phyloP scores from a whole-genome alignment of 208 protist genomes.

The Angomonas deanei region DNA sequence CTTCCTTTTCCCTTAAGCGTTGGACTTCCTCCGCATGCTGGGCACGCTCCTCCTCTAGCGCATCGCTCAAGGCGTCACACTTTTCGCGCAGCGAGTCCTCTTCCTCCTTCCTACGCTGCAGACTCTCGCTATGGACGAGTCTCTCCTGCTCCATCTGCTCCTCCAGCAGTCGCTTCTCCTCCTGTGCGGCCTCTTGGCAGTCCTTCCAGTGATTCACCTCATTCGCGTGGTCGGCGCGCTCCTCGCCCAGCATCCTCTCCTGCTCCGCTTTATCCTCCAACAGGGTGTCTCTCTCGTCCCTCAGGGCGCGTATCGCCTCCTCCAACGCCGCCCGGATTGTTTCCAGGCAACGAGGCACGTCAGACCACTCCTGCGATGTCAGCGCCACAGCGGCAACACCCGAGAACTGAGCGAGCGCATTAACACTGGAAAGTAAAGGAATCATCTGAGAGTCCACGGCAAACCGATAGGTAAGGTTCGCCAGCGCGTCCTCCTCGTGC shows the following conservation, averaged over 20 bases:
- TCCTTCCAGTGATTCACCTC: neutral
- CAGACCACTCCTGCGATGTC: neutral
- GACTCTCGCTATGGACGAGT: neutral
- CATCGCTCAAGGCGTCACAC: neutral
- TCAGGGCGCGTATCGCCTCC: neutral
- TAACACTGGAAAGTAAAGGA: neutral
- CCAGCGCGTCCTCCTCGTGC: neutral
- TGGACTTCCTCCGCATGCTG: neutral
- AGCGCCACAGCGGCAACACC: neutral
- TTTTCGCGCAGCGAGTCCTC: neutral
- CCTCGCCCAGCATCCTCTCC: neutral
- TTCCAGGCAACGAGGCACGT: neutral
- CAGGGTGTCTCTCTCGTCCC: neutral
- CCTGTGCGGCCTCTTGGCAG: neutral
- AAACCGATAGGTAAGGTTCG: too few species aligned
- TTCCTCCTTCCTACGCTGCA: neutral
- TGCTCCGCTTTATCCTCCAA: neutral
- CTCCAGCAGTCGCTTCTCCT: neutral
- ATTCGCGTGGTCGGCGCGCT: neutral
- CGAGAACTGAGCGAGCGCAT: neutral
- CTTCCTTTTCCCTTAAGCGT: neutral
- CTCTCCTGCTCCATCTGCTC: neutral
- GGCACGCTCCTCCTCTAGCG: neutral
- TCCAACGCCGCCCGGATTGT: neutral
- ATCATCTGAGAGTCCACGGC: neutral